These are phyloP conservation scores for Chalaropsis thielavioides DNA, from an alignment of 2,329 filamentous ascomycete species.

Conservation along the genomic window DNA sequence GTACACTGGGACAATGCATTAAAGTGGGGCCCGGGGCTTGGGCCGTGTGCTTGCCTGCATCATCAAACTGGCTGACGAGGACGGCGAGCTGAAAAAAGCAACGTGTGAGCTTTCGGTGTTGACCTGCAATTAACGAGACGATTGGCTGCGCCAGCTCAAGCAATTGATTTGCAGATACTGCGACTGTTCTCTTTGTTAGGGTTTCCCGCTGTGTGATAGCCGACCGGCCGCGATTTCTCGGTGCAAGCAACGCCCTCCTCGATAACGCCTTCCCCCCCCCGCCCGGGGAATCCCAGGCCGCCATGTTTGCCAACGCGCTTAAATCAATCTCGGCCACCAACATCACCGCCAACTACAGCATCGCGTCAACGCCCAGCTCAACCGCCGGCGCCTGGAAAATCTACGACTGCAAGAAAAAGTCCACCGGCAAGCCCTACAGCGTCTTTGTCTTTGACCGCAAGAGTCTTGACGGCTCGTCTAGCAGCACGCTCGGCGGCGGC, in stretches of 20 bases:
- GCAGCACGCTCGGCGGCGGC: slow-evolving; percentile 27
- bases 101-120: too few species aligned
- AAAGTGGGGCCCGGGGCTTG: too few species aligned
- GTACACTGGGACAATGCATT: too few species aligned
- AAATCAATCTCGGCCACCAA: slow-evolving; percentile 86
- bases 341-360: slow-evolving; percentile 80
- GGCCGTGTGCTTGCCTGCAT: too few species aligned
- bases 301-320: slow-evolving; percentile 84
- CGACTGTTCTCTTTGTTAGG: background rate
- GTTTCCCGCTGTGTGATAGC: background rate
- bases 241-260: background rate
- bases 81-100: too few species aligned
- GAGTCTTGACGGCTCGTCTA: slow-evolving; percentile 49
- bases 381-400: slow-evolving; percentile 92
- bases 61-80: too few species aligned
- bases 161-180: background rate
- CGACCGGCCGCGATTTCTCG: background rate
- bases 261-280: background rate
- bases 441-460: slow-evolving; percentile 93
- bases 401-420: slow-evolving; percentile 94
- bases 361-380: slow-evolving; percentile 61
- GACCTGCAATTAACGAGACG: background rate
- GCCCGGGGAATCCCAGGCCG: slow-evolving; percentile 21
- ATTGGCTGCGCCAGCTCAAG: slow-evolving; percentile 10
- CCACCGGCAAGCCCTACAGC: slow-evolving; percentile 73